Evolutionary conservation across 495 filamentous ascomycete genomes (phyloP).

Genomic region (Aspergillus avenaceus): DNA sequence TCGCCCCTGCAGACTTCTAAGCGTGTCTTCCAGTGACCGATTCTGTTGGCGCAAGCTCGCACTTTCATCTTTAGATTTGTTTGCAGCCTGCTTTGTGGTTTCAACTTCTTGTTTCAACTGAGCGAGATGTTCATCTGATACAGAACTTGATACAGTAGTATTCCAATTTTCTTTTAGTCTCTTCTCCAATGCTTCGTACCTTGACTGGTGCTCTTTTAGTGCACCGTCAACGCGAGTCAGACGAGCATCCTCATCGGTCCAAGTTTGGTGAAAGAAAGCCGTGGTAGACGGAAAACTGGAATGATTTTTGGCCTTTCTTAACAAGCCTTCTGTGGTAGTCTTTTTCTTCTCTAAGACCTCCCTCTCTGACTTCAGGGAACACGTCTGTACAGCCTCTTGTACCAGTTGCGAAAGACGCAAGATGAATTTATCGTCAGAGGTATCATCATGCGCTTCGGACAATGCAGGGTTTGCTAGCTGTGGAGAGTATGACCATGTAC

Average conservation of each 20-base stretch:
- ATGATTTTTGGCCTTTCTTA: slow-evolving; percentile 18
- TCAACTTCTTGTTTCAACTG: slow-evolving; percentile 6
- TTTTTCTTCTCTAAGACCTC: slow-evolving; percentile 20
- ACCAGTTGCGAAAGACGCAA: slow-evolving; percentile 17
- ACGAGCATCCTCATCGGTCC: slow-evolving; percentile 14
- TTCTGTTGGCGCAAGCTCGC: neutral
- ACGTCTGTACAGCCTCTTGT: slow-evolving; percentile 11
- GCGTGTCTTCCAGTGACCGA: neutral
- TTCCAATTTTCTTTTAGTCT: neutral
- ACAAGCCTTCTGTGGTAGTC: slow-evolving; percentile 8
- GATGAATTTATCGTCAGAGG: slow-evolving; percentile 9
- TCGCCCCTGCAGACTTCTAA: slow-evolving; percentile 1
- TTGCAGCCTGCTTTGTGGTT: neutral
- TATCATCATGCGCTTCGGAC: neutral
- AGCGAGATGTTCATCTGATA: neutral
- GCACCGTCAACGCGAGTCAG: slow-evolving; percentile 12
- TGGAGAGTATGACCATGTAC: neutral
- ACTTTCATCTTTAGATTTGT: neutral
- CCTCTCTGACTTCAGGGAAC: slow-evolving; percentile 14
- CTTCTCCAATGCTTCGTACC: slow-evolving; percentile 9
- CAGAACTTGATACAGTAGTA: neutral
- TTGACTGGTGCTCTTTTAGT: slow-evolving; percentile 7
- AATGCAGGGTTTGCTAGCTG: neutral
- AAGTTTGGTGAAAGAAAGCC: slow-evolving; percentile 13
- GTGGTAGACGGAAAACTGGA: slow-evolving; percentile 18